These are phyloP conservation scores for Dunaliella primolecta DNA, from an alignment of 139 green algal genomes.

Conservation along the genomic window DNA sequence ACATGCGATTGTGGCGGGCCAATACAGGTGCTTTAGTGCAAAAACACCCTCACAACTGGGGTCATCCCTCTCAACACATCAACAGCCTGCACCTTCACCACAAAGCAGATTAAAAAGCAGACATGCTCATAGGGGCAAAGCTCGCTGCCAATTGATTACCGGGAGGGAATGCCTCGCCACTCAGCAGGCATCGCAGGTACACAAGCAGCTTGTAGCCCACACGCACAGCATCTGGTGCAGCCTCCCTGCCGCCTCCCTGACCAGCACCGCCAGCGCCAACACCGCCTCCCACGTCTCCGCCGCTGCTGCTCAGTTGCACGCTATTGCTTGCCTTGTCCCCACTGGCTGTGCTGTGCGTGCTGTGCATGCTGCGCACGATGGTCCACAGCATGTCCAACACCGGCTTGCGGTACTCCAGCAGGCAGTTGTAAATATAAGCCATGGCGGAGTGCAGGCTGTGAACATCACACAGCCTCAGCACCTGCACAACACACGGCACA, in stretches of 20 bases:
- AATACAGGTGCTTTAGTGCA: too few species aligned
- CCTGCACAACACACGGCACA: slow-evolving; percentile 38
- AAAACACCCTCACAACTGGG: too few species aligned
- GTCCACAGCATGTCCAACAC: slow-evolving; percentile 71
- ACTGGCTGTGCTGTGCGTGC: background rate
- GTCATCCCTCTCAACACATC: too few species aligned
- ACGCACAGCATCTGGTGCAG: slow-evolving; percentile 13
- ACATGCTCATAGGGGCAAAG: too few species aligned
- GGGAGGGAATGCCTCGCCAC: slow-evolving; percentile 22
- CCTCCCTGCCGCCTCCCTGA: too few species aligned
- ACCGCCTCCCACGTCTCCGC: background rate
- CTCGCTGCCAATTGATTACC: too few species aligned
- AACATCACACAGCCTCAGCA: slow-evolving; percentile 70
- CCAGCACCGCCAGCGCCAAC: background rate
- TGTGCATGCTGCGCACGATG: slow-evolving; percentile 19
- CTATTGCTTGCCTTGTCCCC: background rate
- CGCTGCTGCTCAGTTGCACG: slow-evolving; percentile 8
- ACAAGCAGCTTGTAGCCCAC: slow-evolving; percentile 67
- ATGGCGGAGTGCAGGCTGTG: slow-evolving; percentile 74
- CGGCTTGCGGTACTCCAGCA: slow-evolving; percentile 80
- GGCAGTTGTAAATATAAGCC: slow-evolving; percentile 69
- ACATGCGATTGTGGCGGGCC: too few species aligned
- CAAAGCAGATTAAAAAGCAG: too few species aligned
- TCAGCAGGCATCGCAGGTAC: slow-evolving; percentile 53
- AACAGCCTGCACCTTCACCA: too few species aligned